Conservation (phyloP, 345 rosid genomes). For the Eucalyptus leucophloia region DNA sequence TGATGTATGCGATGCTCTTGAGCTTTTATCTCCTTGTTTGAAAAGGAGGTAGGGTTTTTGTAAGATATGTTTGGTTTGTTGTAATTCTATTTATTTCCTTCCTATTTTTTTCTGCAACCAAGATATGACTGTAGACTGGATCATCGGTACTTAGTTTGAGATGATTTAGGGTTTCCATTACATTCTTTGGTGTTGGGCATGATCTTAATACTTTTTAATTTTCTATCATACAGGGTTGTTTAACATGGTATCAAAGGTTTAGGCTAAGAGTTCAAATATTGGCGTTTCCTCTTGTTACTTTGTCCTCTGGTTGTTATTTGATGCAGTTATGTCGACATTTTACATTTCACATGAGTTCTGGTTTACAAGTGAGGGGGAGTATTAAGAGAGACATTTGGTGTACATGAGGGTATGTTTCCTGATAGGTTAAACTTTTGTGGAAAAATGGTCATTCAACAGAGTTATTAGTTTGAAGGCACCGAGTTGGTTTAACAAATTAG, state of each 20-base stretch:
- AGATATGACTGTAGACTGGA: not conserved
- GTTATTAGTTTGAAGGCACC: not conserved
- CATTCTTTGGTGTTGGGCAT: not conserved
- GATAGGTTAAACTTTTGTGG: not conserved
- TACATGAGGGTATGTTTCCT: not conserved
- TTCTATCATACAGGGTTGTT: not conserved
- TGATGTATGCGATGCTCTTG: slow-evolving; percentile 91
- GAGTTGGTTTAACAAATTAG: not conserved
- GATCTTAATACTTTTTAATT: not conserved
- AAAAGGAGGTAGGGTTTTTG: slow-evolving; percentile 59
- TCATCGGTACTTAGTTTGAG: not conserved
- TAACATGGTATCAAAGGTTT: not conserved
- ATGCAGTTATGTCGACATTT: not conserved
- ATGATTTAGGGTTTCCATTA: not conserved
- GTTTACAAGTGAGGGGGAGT: not conserved
- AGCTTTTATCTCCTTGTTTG: slow-evolving; percentile 92
- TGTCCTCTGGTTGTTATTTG: not conserved
- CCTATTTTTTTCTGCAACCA: not conserved
- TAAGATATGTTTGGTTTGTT: not conserved
- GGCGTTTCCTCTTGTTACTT: not conserved
- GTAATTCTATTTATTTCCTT: not conserved
- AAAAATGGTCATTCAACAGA: not conserved
- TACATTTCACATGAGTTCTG: not conserved
- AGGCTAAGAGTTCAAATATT: not conserved
- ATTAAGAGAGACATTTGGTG: not conserved